Conservation (phyloP, 2,329 filamentous ascomycete genomes). For the Aschersonia sp. region DNA sequence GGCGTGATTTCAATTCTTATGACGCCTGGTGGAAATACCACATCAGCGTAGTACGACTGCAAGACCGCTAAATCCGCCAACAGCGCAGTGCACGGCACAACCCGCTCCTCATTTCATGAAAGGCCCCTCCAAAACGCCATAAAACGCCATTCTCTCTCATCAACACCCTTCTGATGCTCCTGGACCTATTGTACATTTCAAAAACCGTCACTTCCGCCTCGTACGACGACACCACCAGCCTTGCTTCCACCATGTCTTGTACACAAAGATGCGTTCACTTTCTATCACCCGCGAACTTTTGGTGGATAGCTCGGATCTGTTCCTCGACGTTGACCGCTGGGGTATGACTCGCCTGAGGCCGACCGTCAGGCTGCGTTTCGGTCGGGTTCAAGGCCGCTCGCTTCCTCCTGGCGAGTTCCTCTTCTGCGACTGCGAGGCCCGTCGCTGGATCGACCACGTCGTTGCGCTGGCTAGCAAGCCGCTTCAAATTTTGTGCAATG, state of each 20-base stretch:
- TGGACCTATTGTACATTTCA: not conserved
- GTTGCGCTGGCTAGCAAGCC: slow-evolving; percentile 74
- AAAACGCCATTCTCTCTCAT: not conserved
- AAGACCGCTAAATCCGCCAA: no score
- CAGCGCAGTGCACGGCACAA: not conserved
- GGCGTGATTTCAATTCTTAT: no score
- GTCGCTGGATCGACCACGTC: slow-evolving; percentile 73
- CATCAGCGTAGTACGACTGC: no score
- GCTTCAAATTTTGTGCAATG: slow-evolving; percentile 87
- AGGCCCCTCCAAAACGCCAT: not conserved
- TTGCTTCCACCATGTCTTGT: not conserved
- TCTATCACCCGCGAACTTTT: slow-evolving; percentile 30
- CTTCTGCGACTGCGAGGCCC: slow-evolving; percentile 53
- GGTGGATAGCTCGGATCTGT: slow-evolving; percentile 55
- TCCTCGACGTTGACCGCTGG: slow-evolving; percentile 69
- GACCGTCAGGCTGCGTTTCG: slow-evolving; percentile 41
- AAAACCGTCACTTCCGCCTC: no score
- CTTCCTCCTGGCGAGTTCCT: slow-evolving; percentile 63
- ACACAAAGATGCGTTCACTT: slow-evolving; percentile 9
- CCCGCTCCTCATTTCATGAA: not conserved
- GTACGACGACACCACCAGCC: no score
- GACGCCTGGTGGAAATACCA: no score
- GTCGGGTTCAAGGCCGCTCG: slow-evolving; percentile 51
- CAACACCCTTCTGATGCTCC: not conserved
- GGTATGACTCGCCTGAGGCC: slow-evolving; percentile 39